phyloP scores from a whole-genome alignment of 148 eudicot genomes.

The Pouteria glomerata region DNA sequence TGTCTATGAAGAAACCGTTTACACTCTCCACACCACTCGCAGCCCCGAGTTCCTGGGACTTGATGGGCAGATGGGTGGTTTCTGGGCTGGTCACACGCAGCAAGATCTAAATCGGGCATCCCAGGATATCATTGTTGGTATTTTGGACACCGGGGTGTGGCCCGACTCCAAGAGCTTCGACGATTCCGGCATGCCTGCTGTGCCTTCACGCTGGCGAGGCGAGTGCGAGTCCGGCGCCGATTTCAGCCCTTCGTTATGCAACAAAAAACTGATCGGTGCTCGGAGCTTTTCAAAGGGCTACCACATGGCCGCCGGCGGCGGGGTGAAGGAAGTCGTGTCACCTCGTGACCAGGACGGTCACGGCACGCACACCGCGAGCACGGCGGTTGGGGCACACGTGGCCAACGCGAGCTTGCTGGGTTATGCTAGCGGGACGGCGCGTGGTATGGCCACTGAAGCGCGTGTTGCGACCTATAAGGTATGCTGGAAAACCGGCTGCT shows the following conservation, averaged over 20 bases:
- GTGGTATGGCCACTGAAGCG: constrained; percentile 60
- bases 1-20: constrained; percentile 53
- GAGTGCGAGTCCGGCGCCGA: constrained; percentile 47
- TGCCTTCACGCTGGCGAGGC: constrained; percentile 61
- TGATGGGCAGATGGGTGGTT: constrained; percentile 18
- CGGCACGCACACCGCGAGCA: constrained; percentile 65
- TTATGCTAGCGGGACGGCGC: constrained; percentile 55
- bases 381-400: constrained; percentile 54
- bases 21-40: constrained; percentile 70
- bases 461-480: constrained; percentile 58
- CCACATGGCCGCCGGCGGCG: constrained; percentile 39
- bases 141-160: constrained; percentile 80
- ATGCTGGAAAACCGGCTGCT: constrained; percentile 59
- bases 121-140: constrained; percentile 60
- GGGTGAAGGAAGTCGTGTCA: constrained; percentile 36
- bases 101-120: constrained; percentile 22
- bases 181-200: constrained; percentile 40
- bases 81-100: constrained; percentile 23
- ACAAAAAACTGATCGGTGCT: constrained; percentile 52
- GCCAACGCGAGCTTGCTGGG: constrained; percentile 43
- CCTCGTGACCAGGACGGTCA: constrained; percentile 66
- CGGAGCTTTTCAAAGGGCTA: constrained; percentile 50
- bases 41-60: constrained; percentile 82
- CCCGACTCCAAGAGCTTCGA: constrained; percentile 59
- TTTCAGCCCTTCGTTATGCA: constrained; percentile 37